phyloP scores from a whole-genome alignment of 2,329 filamentous ascomycete genomes.

The Cladophialophora yegresii region DNA sequence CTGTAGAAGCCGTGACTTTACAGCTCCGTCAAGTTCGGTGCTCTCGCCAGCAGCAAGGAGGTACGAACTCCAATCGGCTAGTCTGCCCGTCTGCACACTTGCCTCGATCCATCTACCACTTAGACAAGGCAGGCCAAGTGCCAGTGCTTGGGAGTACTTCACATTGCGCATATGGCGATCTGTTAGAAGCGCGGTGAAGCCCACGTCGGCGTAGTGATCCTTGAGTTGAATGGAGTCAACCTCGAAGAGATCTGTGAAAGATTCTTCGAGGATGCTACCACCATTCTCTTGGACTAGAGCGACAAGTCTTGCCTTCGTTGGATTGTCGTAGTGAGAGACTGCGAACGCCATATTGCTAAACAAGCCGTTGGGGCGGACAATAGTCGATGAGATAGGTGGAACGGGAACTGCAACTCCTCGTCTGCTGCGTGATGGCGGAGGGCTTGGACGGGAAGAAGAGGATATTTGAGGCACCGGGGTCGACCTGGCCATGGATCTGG shows the following conservation, averaged over 20 bases:
- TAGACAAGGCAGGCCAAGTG: constrained; percentile 83
- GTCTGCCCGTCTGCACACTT: constrained; percentile 62
- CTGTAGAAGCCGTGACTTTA: constrained; percentile 72
- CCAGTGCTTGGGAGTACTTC: constrained; percentile 94
- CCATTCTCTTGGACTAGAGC: constrained; percentile 69
- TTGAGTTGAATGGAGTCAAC: constrained; percentile 56
- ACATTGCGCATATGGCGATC: constrained; percentile 81
- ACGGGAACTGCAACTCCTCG: constrained; percentile 19
- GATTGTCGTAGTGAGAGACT: constrained; percentile 68
- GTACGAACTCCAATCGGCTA: constrained; percentile 78
- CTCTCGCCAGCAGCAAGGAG: constrained; percentile 84
- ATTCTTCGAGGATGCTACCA: constrained; percentile 69
- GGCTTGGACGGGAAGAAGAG: constrained; percentile 47
- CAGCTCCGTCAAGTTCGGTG: constrained; percentile 70
- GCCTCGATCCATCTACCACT: constrained; percentile 77
- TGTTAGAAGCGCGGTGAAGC: constrained; percentile 83
- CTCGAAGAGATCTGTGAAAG: constrained; percentile 77
- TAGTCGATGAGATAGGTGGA: constrained; percentile 15
- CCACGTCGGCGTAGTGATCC: constrained; percentile 55
- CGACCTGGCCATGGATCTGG: constrained; percentile 37
- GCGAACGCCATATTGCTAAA: constrained; percentile 87
- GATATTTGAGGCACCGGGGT: constrained; percentile 46
- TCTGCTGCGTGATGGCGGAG: constrained; percentile 52
- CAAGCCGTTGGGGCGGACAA: constrained; percentile 46
- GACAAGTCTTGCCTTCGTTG: constrained; percentile 60